phyloP scores from a whole-genome alignment of 2,329 filamentous ascomycete genomes.

The Colletotrichum scovillei region DNA sequence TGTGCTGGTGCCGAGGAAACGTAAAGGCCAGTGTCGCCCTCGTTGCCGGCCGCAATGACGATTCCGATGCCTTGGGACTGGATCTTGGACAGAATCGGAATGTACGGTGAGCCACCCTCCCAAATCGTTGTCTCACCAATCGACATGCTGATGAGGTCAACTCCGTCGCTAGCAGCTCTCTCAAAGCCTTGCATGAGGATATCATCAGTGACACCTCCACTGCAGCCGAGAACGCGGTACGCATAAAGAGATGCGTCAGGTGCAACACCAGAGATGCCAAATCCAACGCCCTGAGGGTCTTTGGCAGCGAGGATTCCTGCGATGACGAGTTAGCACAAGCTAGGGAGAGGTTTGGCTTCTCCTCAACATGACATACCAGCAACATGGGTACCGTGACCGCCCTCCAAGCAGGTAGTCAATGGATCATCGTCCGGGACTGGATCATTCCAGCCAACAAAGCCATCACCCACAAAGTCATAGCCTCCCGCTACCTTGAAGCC shows the following conservation, averaged over 20 bases:
- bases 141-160: slow-evolving; percentile 30
- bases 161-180: slow-evolving; percentile 19
- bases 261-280: slow-evolving; percentile 41
- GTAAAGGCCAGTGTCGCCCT: slow-evolving; percentile 24
- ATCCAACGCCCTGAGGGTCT: slow-evolving; percentile 19
- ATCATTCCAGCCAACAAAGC: slow-evolving; percentile 43
- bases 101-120: slow-evolving; percentile 23
- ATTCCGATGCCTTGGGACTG: slow-evolving; percentile 27
- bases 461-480: slow-evolving; percentile 42
- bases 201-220: slow-evolving; percentile 19
- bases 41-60: slow-evolving; percentile 22
- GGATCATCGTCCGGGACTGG: slow-evolving; percentile 26
- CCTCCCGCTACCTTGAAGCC: slow-evolving; percentile 39
- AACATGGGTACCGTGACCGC: slow-evolving; percentile 58
- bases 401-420: slow-evolving; percentile 20
- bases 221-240: slow-evolving; percentile 35
- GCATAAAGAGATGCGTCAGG: slow-evolving; percentile 42
- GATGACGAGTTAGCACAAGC: background rate
- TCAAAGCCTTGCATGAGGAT: slow-evolving; percentile 27
- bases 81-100: slow-evolving; percentile 19
- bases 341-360: background rate
- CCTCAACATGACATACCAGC: slow-evolving; percentile 46
- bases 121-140: slow-evolving; percentile 22
- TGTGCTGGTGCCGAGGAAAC: slow-evolving; percentile 14
- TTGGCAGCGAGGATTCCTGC: slow-evolving; percentile 19